Percentiles rank a stretch among this genome's conserved stretches.
Evolutionary conservation across 495 filamentous ascomycete species (phyloP).

Genomic region (Aspergillus cristatus): DNA sequence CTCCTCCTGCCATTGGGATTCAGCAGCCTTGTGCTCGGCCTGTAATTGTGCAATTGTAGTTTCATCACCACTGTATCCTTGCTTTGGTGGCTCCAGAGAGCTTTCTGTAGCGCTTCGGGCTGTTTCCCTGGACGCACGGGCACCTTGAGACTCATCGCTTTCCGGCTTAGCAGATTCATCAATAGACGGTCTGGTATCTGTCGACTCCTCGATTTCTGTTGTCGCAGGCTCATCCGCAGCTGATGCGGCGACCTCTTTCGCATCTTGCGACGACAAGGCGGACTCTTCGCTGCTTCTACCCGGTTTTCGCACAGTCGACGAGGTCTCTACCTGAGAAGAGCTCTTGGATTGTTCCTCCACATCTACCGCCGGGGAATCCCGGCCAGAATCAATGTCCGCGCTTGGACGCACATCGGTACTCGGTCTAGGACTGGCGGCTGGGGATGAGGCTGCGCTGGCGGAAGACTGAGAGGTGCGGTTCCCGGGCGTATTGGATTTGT

Average conservation of each 20-base stretch:
- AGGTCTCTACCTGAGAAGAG: slow-evolving; percentile 5
- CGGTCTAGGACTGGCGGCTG: slow-evolving; percentile 25
- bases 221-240: slow-evolving; percentile 4
- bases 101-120: slow-evolving; percentile 9
- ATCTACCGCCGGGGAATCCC: slow-evolving; percentile 11
- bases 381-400: slow-evolving; percentile 26
- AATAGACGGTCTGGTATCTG: slow-evolving; percentile 10
- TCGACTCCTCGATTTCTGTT: slow-evolving; percentile 7
- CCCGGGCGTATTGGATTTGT: slow-evolving; percentile 24
- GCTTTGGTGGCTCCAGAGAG: slow-evolving; percentile 7
- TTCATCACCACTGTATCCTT: slow-evolving; percentile 14
- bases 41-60: slow-evolving; percentile 40
- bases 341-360: slow-evolving; percentile 11
- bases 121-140: slow-evolving; percentile 9
- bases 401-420: slow-evolving; percentile 30
- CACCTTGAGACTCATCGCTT: slow-evolving; percentile 4
- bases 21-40: slow-evolving; percentile 48
- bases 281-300: slow-evolving; percentile 27
- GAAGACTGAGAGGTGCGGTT: slow-evolving; percentile 24
- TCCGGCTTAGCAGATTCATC: slow-evolving; percentile 5
- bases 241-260: slow-evolving; percentile 16
- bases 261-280: slow-evolving; percentile 19
- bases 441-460: slow-evolving; percentile 22
- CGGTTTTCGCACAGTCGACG: background rate
- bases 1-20: slow-evolving; percentile 66